Percentiles rank a stretch among this genome's conserved stretches.
Evolutionary conservation across 805 yeast species (phyloP).

Genomic region (Yarrowia sp.): DNA sequence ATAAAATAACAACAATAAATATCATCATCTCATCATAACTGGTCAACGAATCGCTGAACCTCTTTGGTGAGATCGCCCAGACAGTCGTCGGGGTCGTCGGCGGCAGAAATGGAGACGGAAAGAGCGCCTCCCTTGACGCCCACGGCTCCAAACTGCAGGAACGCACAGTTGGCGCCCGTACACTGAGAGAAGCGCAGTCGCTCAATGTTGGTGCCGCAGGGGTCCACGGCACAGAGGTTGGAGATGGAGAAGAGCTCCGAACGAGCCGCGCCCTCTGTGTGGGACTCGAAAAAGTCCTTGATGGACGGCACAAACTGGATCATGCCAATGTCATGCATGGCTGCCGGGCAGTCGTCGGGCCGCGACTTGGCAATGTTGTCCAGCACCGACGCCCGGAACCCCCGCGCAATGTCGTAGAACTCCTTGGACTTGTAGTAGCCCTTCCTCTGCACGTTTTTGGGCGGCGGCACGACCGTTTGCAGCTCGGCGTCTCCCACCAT

Average conservation of each 20-base stretch:
- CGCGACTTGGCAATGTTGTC: slow-evolving; percentile 18
- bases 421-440: slow-evolving; percentile 16
- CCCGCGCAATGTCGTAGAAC: slow-evolving; percentile 21
- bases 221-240: slow-evolving; percentile 24
- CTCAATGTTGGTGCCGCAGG: slow-evolving; percentile 16
- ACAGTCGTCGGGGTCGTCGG: slow-evolving; percentile 34
- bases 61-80: slow-evolving; percentile 27
- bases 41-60: slow-evolving; percentile 25
- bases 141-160: slow-evolving; percentile 30
- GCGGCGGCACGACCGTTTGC: slow-evolving; percentile 19
- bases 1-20: slow-evolving; percentile 15
- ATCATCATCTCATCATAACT: slow-evolving; percentile 15
- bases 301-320: slow-evolving; percentile 21
- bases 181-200: slow-evolving; percentile 32
- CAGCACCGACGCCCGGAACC: slow-evolving; percentile 10
- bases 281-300: slow-evolving; percentile 29
- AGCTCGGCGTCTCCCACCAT: slow-evolving; percentile 32
- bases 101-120: slow-evolving; percentile 5
- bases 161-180: slow-evolving; percentile 34
- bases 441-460: slow-evolving; percentile 32
- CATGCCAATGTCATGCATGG: slow-evolving; percentile 34
- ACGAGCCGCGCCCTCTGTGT: slow-evolving; percentile 34
- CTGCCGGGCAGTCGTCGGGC: slow-evolving; percentile 25
- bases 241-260: slow-evolving; percentile 29
- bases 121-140: slow-evolving; percentile 29